These are phyloP conservation scores for Penicillium sp. DNA, from an alignment of 2,329 filamentous ascomycete genomes.

Conservation along the genomic window DNA sequence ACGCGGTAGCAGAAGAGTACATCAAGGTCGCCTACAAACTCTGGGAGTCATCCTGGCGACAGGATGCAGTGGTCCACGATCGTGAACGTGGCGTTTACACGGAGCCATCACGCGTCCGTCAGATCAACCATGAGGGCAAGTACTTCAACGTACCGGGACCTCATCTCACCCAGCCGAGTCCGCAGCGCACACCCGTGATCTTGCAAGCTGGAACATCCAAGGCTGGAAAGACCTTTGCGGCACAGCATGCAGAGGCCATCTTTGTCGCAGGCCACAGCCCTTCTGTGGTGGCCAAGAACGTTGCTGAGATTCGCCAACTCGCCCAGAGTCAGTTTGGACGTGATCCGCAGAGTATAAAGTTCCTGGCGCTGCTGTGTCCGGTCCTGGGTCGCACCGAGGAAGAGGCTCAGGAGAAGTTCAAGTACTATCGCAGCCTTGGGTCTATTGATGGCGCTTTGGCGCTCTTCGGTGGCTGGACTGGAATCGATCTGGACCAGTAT, in stretches of 20 bases:
- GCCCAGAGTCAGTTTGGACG: conserved; percentile 53
- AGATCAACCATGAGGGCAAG: conserved; percentile 63
- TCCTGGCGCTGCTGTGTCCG: conserved; percentile 62
- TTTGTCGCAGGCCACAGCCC: conserved; percentile 65
- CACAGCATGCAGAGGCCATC: conserved; percentile 66
- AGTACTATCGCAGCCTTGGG: conserved; percentile 58
- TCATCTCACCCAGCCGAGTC: conserved; percentile 62
- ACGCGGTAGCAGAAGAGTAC: conserved; percentile 61
- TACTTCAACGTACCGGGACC: conserved; percentile 62
- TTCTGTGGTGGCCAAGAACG: conserved; percentile 56
- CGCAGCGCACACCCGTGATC: conserved; percentile 64
- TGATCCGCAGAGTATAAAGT: conserved; percentile 60
- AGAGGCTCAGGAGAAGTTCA: conserved; percentile 61
- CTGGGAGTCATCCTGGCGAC: conserved; percentile 62
- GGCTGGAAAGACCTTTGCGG: conserved; percentile 62
- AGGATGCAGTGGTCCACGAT: conserved; percentile 61
- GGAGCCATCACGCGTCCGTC: conserved; percentile 54
- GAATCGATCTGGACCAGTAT: conserved; percentile 59
- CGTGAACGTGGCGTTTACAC: conserved; percentile 58
- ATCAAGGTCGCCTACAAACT: conserved; percentile 63
- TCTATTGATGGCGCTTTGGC: conserved; percentile 63
- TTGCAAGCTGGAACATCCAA: conserved; percentile 66
- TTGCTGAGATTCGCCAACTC: conserved; percentile 58
- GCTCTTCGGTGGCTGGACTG: conserved; percentile 71
- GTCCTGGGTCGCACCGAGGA: conserved; percentile 62